Evolutionary conservation across 768 basidiomycete species (phyloP).

Genomic region (Hebeloma cylindrosporum): DNA sequence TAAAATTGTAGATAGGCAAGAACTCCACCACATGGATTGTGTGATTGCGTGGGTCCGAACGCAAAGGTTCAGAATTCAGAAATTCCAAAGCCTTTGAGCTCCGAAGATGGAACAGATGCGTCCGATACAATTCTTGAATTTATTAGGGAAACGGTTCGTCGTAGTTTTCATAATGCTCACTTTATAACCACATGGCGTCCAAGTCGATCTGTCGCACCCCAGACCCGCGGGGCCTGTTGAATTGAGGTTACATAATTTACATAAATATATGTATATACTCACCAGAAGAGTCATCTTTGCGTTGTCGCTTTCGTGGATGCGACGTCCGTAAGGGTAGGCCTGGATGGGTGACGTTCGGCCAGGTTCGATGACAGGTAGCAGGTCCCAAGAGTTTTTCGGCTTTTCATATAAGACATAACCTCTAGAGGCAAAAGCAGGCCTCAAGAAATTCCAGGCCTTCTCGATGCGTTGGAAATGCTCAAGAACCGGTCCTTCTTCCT

Average conservation of each 20-base stretch:
- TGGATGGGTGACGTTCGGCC: not conserved
- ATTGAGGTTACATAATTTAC: no score
- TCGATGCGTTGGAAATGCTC: no score
- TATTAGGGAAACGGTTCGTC: not conserved
- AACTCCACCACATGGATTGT: constrained; percentile 19
- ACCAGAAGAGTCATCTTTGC: not conserved
- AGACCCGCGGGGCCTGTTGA: constrained; percentile 3
- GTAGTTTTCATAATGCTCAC: not conserved
- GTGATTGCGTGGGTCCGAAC: constrained; percentile 20
- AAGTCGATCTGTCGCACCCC: constrained; percentile 4
- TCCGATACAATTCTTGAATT: constrained; percentile 6
- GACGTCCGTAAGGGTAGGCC: constrained; percentile 5
- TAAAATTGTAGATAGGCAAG: constrained; percentile 12
- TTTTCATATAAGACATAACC: constrained; percentile 13
- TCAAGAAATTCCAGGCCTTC: constrained; percentile 24
- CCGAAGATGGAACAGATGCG: constrained; percentile 1
- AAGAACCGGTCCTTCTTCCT: no score
- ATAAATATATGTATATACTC: not conserved
- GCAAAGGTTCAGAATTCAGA: constrained; percentile 13
- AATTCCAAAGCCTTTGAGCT: constrained; percentile 13
- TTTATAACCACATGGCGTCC: constrained; percentile 13
- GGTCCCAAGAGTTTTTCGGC: not conserved
- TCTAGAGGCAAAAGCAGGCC: constrained; percentile 16
- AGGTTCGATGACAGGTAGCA: not conserved
- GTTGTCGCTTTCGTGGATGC: not conserved